Evolutionary conservation across 1,284 basidiomycete species (phyloP), one percentile per base, ranked within the genome.

Genomic region (Ganoderma meredithae): DNA sequence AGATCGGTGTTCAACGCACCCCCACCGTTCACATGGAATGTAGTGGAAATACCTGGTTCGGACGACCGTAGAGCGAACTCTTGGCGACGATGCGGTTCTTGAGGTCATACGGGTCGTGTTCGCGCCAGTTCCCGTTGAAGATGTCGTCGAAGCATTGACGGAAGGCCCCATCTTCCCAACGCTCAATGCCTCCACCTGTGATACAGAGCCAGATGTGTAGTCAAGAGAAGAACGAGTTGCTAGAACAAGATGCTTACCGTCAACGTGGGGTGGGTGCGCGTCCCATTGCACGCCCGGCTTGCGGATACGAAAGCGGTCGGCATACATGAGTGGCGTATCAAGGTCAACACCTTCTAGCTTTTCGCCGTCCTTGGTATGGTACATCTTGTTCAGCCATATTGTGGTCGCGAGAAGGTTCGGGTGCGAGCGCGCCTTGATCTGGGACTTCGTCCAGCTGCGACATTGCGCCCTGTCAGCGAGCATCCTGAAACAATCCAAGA

Each of bases 301-400:
- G 39, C 95, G 86, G 70, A 96, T 95, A 7, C 94, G 86, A 77
- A 96, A 90, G 25, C 95, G 84, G 78, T 96, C 95, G 0, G 90
- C 93, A 72, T 97, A 97, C 33, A 82, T 87, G 62, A 96, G 82
- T 9, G 94, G 90, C 1, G 86, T 86, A 3, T 83, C 81, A 40
- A 95, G 83, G 66, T 93, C 90, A 19, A 95, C 90, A 19, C 86
- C 85, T 15, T 87, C 83, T 1, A 83, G 72, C 66, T 73, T 65
- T 63, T 60, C 58, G 49, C 80, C 78, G 3, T 81, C 77, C 63
- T 83, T 82, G 47, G 78, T 72, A 63, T 87, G 85, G 73, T 91
- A 92, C 39, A 92, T 78, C 31, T 86, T 85, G 78, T 91, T 92
- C 36, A 93, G 80, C 88, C 88, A 92, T 0, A 81, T 80, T 31